Evolutionary conservation across 805 yeast genomes (phyloP).

Genomic region (Schizosaccharomyces osmophilus): DNA sequence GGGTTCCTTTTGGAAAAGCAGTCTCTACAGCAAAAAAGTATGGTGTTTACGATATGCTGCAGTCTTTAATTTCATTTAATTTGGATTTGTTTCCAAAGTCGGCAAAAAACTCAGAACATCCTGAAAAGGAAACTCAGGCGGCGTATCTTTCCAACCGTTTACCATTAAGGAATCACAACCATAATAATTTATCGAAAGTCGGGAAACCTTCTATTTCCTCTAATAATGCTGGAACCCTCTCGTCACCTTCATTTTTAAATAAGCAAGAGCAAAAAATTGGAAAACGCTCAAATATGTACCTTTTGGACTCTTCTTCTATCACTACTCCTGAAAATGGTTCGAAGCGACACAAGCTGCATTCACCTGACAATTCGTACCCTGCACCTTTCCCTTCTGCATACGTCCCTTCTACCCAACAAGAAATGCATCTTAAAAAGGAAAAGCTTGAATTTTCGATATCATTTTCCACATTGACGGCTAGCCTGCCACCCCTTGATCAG

Average conservation of each 20-base stretch:
- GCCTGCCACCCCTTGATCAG: conserved; percentile 20
- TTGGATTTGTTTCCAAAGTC: conserved; percentile 5
- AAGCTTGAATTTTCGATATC: background rate
- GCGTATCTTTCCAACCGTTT: background rate
- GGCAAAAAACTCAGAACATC: conserved; percentile 10
- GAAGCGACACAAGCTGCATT: background rate
- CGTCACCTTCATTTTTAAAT: no score
- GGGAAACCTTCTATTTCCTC: background rate
- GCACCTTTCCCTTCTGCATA: no score
- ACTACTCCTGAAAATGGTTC: background rate
- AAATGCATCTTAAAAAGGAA: background rate
- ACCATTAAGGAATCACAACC: background rate
- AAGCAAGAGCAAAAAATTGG: background rate
- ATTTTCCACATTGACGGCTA: background rate
- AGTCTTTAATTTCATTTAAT: conserved; percentile 26
- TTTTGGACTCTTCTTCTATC: background rate
- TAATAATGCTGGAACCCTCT: no score
- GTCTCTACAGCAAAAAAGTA: conserved; percentile 28
- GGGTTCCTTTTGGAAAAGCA: conserved; percentile 43
- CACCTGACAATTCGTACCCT: background rate
- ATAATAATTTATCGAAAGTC: background rate
- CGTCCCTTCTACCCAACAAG: no score
- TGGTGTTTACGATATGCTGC: conserved; percentile 27
- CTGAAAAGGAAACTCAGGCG: no score
- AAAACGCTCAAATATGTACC: background rate